Percentiles rank a stretch among this genome's conserved stretches.
Evolutionary conservation across 2,329 filamentous ascomycete genomes (phyloP).

Genomic region (Daldinia sp.): DNA sequence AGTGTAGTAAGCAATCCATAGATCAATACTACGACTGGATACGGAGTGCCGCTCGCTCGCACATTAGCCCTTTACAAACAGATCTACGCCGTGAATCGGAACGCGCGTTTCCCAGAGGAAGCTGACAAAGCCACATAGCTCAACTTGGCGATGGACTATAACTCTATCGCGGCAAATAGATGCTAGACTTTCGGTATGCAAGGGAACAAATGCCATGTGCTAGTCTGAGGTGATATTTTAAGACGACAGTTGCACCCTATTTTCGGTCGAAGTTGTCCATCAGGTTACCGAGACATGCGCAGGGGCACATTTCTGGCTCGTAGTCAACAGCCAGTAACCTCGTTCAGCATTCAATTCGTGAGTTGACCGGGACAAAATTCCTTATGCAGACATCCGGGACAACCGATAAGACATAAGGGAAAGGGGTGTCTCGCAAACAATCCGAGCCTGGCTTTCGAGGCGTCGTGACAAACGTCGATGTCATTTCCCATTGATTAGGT

Average conservation of each 20-base stretch:
- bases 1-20: conserved; percentile 14
- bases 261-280: background rate
- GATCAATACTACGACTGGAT: background rate
- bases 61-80: background rate
- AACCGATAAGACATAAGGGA: background rate
- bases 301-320: conserved; percentile 17
- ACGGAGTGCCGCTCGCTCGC: background rate
- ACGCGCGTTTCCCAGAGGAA: conserved; percentile 10
- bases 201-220: conserved; percentile 22
- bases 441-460: background rate
- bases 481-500: conserved; percentile 28
- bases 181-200: background rate
- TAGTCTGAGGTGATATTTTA: conserved; percentile 25
- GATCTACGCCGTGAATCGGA: conserved; percentile 14
- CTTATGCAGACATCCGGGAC: conserved; percentile 2
- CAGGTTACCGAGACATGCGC: background rate
- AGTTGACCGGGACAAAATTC: conserved; percentile 4
- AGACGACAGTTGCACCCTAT: conserved; percentile 2
- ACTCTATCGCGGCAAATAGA: conserved; percentile 2
- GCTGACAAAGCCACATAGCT: conserved; percentile 14
- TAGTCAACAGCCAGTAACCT: conserved; percentile 11
- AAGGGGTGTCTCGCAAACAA: background rate
- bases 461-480: background rate
- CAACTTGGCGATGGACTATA: conserved; percentile 5
- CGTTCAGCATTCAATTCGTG: background rate